Conservation (phyloP, 1,284 basidiomycete genomes). For the Binderoboletus segoi region DNA sequence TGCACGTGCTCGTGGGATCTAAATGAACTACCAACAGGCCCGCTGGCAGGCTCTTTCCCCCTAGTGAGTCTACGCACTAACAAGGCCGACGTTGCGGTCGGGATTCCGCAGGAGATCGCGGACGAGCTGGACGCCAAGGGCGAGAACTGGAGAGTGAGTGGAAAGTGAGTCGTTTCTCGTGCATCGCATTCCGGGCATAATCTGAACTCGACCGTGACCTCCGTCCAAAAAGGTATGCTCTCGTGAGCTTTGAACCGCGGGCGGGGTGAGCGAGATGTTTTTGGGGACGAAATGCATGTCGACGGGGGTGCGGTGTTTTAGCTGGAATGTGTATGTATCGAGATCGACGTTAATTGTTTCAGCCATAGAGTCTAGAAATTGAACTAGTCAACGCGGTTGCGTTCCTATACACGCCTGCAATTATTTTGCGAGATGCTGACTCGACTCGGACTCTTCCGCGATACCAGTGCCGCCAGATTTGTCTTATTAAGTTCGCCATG, state of each 20-base stretch:
- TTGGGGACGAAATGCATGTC: not conserved
- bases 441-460: no score
- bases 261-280: conserved; percentile 1
- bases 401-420: no score
- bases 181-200: not conserved
- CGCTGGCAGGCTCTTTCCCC: conserved; percentile 78
- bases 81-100: conserved; percentile 95
- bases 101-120: conserved; percentile 65
- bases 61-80: conserved; percentile 88
- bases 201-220: not conserved
- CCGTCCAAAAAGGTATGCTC: conserved; percentile 28
- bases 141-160: conserved; percentile 80
- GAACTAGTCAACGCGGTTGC: no score
- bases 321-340: not conserved
- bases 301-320: not conserved
- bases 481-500: no score
- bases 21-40: conserved; percentile 49
- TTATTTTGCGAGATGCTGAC: no score
- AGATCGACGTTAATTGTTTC: not conserved
- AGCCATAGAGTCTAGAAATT: no score
- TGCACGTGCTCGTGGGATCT: not conserved
- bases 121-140: conserved; percentile 68
- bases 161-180: conserved; percentile 58
- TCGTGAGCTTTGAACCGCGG: conserved; percentile 34
- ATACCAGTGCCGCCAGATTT: no score